A percentile compares a stretch with the other conserved stretches of the same genome.
Conservation (phyloP, 768 basidiomycete genomes). For the Termitomyces sp. region DNA sequence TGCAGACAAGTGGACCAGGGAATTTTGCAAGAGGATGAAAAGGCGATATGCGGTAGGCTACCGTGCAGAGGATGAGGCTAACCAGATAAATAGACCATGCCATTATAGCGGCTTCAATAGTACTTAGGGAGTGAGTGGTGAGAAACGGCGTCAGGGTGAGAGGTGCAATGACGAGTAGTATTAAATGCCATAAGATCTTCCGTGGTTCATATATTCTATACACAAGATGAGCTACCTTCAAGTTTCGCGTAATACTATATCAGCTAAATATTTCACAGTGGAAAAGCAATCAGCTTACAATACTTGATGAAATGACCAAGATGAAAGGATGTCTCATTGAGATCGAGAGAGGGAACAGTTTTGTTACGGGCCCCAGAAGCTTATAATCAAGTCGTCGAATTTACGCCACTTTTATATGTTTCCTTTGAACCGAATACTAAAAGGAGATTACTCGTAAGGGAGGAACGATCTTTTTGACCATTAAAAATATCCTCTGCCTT, state of each 20-base stretch:
- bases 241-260: neutral
- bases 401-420: neutral
- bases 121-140: neutral
- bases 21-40: neutral
- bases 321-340: neutral
- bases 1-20: slow-evolving; percentile 32
- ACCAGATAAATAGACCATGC: neutral
- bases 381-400: neutral
- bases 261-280: neutral
- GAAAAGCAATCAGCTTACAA: neutral
- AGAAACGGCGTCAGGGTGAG: neutral
- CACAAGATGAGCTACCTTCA: neutral
- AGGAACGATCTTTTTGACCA: no score
- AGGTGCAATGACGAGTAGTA: neutral
- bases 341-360: neutral
- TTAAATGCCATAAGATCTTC: neutral
- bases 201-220: neutral
- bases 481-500: no score
- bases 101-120: neutral
- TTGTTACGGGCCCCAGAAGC: no score
- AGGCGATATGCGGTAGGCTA: neutral
- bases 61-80: neutral
- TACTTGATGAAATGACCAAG: neutral
- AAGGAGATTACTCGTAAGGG: no score
- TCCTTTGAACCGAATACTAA: neutral